Conservation (phyloP, 2,329 filamentous ascomycete genomes). For the Lojkania enalia region DNA sequence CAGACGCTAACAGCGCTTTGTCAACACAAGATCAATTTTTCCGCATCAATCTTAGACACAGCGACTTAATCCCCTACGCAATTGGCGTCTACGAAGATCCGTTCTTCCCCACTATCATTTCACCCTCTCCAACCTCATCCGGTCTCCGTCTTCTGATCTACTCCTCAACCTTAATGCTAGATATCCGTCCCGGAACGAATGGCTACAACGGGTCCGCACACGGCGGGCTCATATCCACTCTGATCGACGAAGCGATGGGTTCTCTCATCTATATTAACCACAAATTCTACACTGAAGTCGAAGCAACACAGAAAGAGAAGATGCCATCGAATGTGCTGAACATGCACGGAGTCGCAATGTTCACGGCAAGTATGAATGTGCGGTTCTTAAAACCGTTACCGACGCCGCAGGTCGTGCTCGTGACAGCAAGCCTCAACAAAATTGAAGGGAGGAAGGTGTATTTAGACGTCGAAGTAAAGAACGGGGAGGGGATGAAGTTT, state of each 20-base stretch:
- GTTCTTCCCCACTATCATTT: not conserved
- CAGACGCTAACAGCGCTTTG: not conserved
- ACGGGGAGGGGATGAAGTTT: not conserved
- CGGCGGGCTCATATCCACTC: constrained; percentile 8
- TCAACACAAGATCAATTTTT: constrained; percentile 2
- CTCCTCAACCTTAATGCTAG: constrained; percentile 5
- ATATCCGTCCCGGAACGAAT: constrained; percentile 5
- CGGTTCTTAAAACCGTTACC: constrained; percentile 4
- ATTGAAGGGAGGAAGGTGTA: constrained; percentile 9
- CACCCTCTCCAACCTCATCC: not conserved
- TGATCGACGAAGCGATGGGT: constrained; percentile 11
- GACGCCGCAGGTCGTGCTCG: constrained; percentile 7
- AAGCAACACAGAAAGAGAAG: not conserved
- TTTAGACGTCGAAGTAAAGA: not conserved
- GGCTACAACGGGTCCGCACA: constrained; percentile 9
- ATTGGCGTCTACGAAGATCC: constrained; percentile 2
- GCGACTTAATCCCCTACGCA: constrained; percentile 1
- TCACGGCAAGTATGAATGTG: constrained; percentile 10
- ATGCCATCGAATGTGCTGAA: constrained; percentile 6
- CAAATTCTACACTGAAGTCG: constrained; percentile 2
- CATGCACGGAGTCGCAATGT: constrained; percentile 9
- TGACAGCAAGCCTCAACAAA: constrained; percentile 1
- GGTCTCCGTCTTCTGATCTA: constrained; percentile 5
- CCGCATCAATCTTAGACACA: not conserved
- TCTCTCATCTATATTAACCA: constrained; percentile 8